Conservation (phyloP, 2,329 filamentous ascomycete species). For the Taxawa tesnikishii region DNA sequence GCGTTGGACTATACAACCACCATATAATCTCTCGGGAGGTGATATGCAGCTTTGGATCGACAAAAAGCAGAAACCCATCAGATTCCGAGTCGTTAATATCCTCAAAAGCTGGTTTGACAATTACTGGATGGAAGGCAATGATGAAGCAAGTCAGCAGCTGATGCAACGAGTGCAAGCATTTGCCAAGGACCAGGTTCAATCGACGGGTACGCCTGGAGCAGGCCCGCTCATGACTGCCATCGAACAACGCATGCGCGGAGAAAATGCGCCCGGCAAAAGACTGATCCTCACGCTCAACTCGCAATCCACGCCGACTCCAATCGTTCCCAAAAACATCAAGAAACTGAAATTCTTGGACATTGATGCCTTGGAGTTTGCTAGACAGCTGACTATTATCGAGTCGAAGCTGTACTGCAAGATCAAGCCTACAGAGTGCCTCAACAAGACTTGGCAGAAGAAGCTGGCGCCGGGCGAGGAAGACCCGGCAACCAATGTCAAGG, state of each 20-base stretch:
- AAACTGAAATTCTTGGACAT: conserved; percentile 98
- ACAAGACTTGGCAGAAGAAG: conserved; percentile 99
- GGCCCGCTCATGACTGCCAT: conserved; percentile 73
- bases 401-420: conserved; percentile 92
- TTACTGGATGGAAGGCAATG: conserved; percentile 96
- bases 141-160: conserved; percentile 69
- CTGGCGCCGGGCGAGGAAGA: conserved; percentile 68
- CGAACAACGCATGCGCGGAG: conserved; percentile 77
- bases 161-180: conserved; percentile 85
- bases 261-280: conserved; percentile 74
- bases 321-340: conserved; percentile 98
- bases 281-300: conserved; percentile 72
- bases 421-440: conserved; percentile 87
- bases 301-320: conserved; percentile 70
- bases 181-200: conserved; percentile 81
- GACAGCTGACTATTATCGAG: conserved; percentile 93
- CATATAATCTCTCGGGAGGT: conserved; percentile 58
- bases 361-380: conserved; percentile 90
- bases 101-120: conserved; percentile 97
- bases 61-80: conserved; percentile 88
- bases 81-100: conserved; percentile 94
- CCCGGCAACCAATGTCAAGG: conserved; percentile 87
- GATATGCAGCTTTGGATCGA: conserved; percentile 86
- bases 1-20: conserved; percentile 85
- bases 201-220: conserved; percentile 83